Evolutionary conservation across 2,329 filamentous ascomycete genomes (phyloP), one percentile per base, ranked within the genome.

Genomic region (Didymella pinodella): DNA sequence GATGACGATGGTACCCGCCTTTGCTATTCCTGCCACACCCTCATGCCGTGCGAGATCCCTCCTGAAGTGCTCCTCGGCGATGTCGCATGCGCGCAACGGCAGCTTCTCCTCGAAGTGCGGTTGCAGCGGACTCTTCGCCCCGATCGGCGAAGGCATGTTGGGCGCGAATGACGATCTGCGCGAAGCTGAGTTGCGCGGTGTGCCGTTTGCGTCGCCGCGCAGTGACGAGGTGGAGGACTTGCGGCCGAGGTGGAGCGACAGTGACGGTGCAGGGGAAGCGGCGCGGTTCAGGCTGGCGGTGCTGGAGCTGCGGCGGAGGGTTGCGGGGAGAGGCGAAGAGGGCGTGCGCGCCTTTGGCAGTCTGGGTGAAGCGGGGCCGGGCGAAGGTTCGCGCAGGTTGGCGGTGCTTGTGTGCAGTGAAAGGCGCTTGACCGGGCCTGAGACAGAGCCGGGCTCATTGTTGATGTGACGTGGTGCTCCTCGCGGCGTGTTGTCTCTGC

Each of bases 1-100:
- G 29, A 99, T 85, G 46, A 98, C 93, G 4, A 96, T 79, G 0
- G 92, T 92, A 60, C 93, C 82, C 3, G 84, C 75, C 11, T 69
- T 67, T 10, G 69, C 70, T n/a, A 70, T 60, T 2, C 73, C 75
- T 4, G 65, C 71, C 28, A 67, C 44, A 31, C 80, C 78, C 57
- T 88, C 84, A 68, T 92, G 88, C 7, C 83, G 77, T 16, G 85
- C 68, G 31, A 96, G 77, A 73, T 96, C 92, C 61, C 84, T 85
- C 61, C 82, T 81, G 71, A 96, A 91, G 75, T 90, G 87, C 8
- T 86, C 83, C 47, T 82, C 84, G 4, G 91, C 91, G 43, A 94
- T 78, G 26, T 84, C 82, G 48, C 80, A 81, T 26, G 86, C 82
- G 11, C 85, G 86, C 38, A 80, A 66, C 14, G 75, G 75, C 7